These are phyloP conservation scores for Leptomonas seymouri DNA, from an alignment of 208 protist genomes.

Conservation along the genomic window DNA sequence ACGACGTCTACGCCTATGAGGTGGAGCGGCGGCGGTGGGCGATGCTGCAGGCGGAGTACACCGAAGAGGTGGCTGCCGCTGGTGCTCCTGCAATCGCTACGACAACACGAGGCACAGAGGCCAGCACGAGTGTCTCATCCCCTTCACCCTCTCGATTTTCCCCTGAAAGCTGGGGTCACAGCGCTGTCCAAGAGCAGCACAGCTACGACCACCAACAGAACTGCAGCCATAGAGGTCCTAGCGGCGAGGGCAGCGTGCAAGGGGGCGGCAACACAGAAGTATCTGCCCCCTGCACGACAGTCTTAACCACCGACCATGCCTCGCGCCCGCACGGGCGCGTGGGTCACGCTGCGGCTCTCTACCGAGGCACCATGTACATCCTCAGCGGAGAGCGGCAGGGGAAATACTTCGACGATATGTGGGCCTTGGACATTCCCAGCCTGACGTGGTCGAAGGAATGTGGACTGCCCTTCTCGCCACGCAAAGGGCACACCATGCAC, in stretches of 20 bases:
- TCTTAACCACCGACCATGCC: not conserved
- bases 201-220: not conserved
- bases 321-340: slow-evolving; percentile 34
- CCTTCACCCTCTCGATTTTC: not conserved
- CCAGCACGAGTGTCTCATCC: slow-evolving; percentile 1
- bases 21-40: slow-evolving; percentile 28
- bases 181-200: not conserved
- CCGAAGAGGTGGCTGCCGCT: not conserved
- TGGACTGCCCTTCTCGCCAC: slow-evolving; percentile 44
- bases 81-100: not conserved
- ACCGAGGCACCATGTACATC: slow-evolving; percentile 46
- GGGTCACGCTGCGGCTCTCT: slow-evolving; percentile 44
- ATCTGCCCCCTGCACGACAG: not conserved
- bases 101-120: not conserved
- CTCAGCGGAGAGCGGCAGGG: slow-evolving; percentile 46
- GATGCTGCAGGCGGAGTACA: slow-evolving; percentile 9
- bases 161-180: not conserved
- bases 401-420: slow-evolving; percentile 45
- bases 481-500: slow-evolving; percentile 56
- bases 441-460: slow-evolving; percentile 30
- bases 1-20: slow-evolving; percentile 51
- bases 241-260: not conserved
- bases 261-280: not conserved
- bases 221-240: not conserved
- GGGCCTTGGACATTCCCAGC: slow-evolving; percentile 30